Base-by-base conservation (phyloP, 306 rosid species). In the Citrullus mucosospermus region DNA sequence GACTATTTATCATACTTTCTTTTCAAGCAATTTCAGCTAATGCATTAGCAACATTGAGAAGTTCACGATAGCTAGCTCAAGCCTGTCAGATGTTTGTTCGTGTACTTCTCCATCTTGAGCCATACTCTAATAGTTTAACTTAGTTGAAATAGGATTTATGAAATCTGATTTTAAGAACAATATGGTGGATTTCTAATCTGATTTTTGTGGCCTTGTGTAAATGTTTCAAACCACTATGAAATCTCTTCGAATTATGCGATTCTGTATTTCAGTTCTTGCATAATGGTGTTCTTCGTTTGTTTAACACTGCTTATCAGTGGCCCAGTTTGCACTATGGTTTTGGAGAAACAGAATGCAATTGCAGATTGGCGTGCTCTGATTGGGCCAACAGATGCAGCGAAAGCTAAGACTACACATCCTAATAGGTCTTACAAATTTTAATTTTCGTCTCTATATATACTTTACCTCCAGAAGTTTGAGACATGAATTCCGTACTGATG, bases 381-480 rank as follows among this genome's bases (percentile, higher is more conserved):
- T 85, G 98, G 98, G 14, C 98, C 98, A 78, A 93, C 98, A 18
- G 96, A 93, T 92, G 87, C 96, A 32, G 81, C 18, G 71, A 88
- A 83, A 83, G 98, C 97, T 78, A 94, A 89, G 91, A 79, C 82
- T 84, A 88, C 96, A 80, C 94, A 92, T 82, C 97, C 97, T 80
- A 85, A 88, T 84, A 92, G 98, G 98, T 94, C 41, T 71, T 77
- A 51, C 18, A 39, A 63, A 38, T 80, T 82, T 39, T 85, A 48
- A 38, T 75, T 70, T 75, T 56, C 34, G 41, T 77, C 55, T 22
- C 22, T 51, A 54, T 85, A 17, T 78, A 16, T 59, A 6, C 59
- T 77, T 50, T 78, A 61, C 76, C 59, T 63, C 36, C 72, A 18
- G 44, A 46, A 67, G 10, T 75, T 67, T 62, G 79, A 75, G 43